A percentile compares a stretch with the other conserved stretches of the same genome.
Conservation (phyloP, 73 alveolate species). For the Diophrys appendiculata region DNA sequence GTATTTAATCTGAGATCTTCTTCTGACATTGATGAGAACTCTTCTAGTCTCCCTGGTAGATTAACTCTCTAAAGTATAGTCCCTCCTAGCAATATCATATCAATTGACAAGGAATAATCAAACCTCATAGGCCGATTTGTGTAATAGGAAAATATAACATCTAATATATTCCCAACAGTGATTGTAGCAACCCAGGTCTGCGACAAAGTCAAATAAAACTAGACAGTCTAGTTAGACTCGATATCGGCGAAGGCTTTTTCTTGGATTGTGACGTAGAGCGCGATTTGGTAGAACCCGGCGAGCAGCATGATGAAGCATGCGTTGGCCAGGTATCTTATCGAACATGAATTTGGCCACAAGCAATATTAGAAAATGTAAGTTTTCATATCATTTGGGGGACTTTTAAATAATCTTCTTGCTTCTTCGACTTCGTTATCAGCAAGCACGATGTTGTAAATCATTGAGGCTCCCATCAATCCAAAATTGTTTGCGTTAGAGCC, state of each 20-base stretch:
- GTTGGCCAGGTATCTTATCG: slow-evolving; percentile 15
- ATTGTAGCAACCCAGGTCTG: slow-evolving; percentile 36
- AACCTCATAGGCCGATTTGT: slow-evolving; percentile 8
- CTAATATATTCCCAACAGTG: slow-evolving; percentile 17
- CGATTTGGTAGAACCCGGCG: slow-evolving; percentile 18
- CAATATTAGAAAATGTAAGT: slow-evolving; percentile 39
- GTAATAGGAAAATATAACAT: slow-evolving; percentile 1
- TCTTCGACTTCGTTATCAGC: slow-evolving; percentile 24
- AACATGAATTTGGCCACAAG: slow-evolving; percentile 48
- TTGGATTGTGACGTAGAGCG: slow-evolving; percentile 23
- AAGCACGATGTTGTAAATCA: background rate
- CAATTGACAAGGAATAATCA: slow-evolving; percentile 9
- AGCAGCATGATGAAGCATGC: slow-evolving; percentile 14
- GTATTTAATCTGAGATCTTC: background rate
- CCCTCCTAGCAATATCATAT: slow-evolving; percentile 30
- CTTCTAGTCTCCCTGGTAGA: slow-evolving; percentile 5
- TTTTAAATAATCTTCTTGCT: slow-evolving; percentile 13
- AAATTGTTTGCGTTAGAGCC: slow-evolving; percentile 48
- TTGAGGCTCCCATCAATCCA: slow-evolving; percentile 41
- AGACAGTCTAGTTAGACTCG: background rate
- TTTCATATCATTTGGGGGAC: slow-evolving; percentile 9
- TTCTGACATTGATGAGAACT: background rate
- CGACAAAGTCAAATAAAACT: background rate
- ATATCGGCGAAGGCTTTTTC: slow-evolving; percentile 22
- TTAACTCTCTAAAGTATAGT: slow-evolving; percentile 6